Percentiles rank a stretch among this genome's conserved stretches.
These are phyloP conservation scores for Oryza australiensis DNA, from an alignment of 176 grass and related monocot genomes.

Conservation along the genomic window DNA sequence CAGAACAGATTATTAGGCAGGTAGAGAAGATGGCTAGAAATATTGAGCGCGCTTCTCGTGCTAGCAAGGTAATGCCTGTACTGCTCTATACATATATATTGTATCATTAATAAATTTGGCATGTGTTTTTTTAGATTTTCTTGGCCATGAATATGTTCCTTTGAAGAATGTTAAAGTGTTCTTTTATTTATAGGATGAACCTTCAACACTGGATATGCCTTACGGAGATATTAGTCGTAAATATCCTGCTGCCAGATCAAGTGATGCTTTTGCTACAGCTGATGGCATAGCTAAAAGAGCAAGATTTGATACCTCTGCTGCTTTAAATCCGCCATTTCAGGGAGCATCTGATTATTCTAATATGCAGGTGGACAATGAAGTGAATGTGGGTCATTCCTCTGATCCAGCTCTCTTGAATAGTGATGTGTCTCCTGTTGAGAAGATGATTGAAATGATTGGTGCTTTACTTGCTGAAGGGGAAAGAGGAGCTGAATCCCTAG, in stretches of 20 bases:
- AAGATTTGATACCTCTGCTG: slow-evolving; percentile 49
- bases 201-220: slow-evolving; percentile 46
- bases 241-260: slow-evolving; percentile 45
- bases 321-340: slow-evolving; percentile 37
- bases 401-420: slow-evolving; percentile 52
- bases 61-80: slow-evolving; percentile 57
- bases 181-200: slow-evolving; percentile 52
- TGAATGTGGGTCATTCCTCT: slow-evolving; percentile 42
- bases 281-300: slow-evolving; percentile 62
- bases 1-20: slow-evolving; percentile 88
- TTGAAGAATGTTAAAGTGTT: slow-evolving; percentile 23
- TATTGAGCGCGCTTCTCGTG: slow-evolving; percentile 66
- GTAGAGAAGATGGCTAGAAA: slow-evolving; percentile 90
- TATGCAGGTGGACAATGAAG: slow-evolving; percentile 43
- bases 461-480: slow-evolving; percentile 98
- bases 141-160: slow-evolving; percentile 13
- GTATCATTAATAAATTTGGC: background rate
- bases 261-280: slow-evolving; percentile 46
- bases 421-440: slow-evolving; percentile 77
- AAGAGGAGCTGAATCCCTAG: slow-evolving; percentile 93
- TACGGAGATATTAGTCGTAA: slow-evolving; percentile 56
- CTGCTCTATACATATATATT: slow-evolving; percentile 14
- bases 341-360: slow-evolving; percentile 41
- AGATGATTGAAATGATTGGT: slow-evolving; percentile 99
- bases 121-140: background rate